Percentiles rank a stretch among this genome's conserved stretches.
These are phyloP conservation scores for Rhodomyrtus tomentosa DNA, from an alignment of 345 rosid species.

Conservation along the genomic window DNA sequence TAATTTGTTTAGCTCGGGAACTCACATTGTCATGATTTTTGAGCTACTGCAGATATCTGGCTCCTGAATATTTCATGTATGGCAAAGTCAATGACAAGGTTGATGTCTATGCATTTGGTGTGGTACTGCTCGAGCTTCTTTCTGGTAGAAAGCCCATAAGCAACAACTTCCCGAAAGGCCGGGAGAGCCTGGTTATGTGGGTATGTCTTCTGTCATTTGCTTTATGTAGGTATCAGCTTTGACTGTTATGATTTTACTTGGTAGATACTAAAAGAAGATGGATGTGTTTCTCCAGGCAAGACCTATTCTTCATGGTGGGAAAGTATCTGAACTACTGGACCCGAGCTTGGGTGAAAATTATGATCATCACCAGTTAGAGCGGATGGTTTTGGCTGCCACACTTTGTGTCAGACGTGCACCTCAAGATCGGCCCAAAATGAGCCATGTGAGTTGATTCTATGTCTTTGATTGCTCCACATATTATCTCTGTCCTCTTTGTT, in stretches of 20 bases:
- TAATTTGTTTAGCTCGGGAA: not conserved
- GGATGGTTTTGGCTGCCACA: constrained; percentile 78
- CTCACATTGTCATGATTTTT: constrained; percentile 1
- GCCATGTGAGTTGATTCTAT: constrained; percentile 35
- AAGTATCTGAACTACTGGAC: constrained; percentile 53
- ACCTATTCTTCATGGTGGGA: constrained; percentile 56
- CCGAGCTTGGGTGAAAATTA: constrained; percentile 27
- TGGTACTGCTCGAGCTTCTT: constrained; percentile 90
- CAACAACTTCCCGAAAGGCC: constrained; percentile 53
- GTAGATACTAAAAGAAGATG: not conserved
- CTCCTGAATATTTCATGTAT: constrained; percentile 94
- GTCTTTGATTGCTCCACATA: too few species aligned
- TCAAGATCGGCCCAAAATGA: constrained; percentile 65
- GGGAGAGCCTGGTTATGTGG: constrained; percentile 93
- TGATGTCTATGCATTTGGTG: constrained; percentile 92
- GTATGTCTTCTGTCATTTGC: constrained; percentile 28
- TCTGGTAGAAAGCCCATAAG: constrained; percentile 84
- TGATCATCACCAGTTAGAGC: constrained; percentile 41
- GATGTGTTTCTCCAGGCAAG: constrained; percentile 43
- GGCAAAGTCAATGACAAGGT: constrained; percentile 87
- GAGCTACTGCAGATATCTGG: constrained; percentile 63
- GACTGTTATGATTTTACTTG: too few species aligned
- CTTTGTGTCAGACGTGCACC: constrained; percentile 72
- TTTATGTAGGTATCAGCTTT: not conserved
- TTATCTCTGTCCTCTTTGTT: too few species aligned